Evolutionary conservation across 2,329 filamentous ascomycete species (phyloP).

Genomic region (Cordyceps militaris): DNA sequence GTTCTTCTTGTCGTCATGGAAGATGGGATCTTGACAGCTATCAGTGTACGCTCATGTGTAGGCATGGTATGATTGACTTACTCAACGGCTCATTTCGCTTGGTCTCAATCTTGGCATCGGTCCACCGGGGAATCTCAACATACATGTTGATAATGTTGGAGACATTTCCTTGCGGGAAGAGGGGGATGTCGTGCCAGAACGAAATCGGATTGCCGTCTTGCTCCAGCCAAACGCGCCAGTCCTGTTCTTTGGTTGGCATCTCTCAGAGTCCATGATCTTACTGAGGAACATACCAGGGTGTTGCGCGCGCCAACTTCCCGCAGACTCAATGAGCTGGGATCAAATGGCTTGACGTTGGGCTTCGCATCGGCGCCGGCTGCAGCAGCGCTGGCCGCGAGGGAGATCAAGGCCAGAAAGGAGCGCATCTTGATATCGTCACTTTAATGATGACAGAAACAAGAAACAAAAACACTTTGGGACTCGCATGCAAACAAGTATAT

Average conservation of each 20-base stretch:
- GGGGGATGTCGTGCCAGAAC: slow-evolving; percentile 35
- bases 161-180: slow-evolving; percentile 29
- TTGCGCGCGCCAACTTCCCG: slow-evolving; percentile 33
- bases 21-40: slow-evolving; percentile 29
- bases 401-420: slow-evolving; percentile 10
- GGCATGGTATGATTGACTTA: slow-evolving; percentile 14
- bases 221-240: slow-evolving; percentile 35
- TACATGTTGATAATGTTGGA: slow-evolving; percentile 31
- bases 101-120: slow-evolving; percentile 34
- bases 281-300: slow-evolving; percentile 23
- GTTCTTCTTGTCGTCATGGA: slow-evolving; percentile 33
- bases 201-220: slow-evolving; percentile 33
- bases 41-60: neutral
- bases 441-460: neutral
- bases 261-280: neutral
- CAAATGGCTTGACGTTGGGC: slow-evolving; percentile 16
- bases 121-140: slow-evolving; percentile 37
- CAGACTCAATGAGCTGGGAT: slow-evolving; percentile 23
- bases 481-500: neutral
- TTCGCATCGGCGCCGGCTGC: neutral
- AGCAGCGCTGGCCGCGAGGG: slow-evolving; percentile 12
- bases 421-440: neutral
- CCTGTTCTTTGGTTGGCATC: slow-evolving; percentile 18
- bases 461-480: neutral
- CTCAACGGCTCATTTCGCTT: slow-evolving; percentile 33